Evolutionary conservation across 202 grass and related monocot species (phyloP).

Genomic region (Panicum virgatum): DNA sequence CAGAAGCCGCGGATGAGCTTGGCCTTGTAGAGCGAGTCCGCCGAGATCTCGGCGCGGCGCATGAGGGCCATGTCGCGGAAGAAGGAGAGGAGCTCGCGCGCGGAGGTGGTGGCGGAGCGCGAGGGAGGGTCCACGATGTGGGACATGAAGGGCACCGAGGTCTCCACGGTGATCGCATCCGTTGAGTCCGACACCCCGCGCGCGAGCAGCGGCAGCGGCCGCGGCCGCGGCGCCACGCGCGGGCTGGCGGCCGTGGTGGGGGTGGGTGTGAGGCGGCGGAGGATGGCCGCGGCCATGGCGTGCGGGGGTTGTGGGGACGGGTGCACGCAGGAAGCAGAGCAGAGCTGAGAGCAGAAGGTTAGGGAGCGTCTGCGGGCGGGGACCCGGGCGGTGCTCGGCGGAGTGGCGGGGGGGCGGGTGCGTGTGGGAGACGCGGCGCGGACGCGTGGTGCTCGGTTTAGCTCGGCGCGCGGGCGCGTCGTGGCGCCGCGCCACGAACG

Average conservation of each 20-base stretch:
- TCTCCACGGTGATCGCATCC: slow-evolving; percentile 65
- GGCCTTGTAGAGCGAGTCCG: slow-evolving; percentile 96
- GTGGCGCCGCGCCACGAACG: background rate
- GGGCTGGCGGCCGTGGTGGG: background rate
- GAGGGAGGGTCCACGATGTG: slow-evolving; percentile 75
- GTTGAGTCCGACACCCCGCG: slow-evolving; percentile 49
- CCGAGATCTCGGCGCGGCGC: slow-evolving; percentile 90
- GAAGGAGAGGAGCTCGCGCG: slow-evolving; percentile 64
- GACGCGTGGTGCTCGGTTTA: background rate
- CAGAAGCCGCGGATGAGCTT: slow-evolving; percentile 99
- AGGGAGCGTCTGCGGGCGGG: too few relatives aligned
- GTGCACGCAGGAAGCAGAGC: background rate
- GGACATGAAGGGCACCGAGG: slow-evolving; percentile 72
- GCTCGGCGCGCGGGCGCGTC: background rate
- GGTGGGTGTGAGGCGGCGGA: background rate
- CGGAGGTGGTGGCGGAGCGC: slow-evolving; percentile 52
- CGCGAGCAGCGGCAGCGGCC: background rate
- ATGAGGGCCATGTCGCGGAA: slow-evolving; percentile 82
- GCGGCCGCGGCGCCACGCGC: slow-evolving; percentile 9
- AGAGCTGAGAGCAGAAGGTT: too few relatives aligned
- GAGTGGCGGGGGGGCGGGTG: too few relatives aligned
- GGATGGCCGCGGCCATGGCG: slow-evolving; percentile 42
- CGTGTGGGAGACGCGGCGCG: too few relatives aligned
- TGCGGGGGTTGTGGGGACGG: background rate
- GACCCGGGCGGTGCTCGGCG: background rate